Conservation (phyloP, 371 early-diverging fungal species). For the Mucor velutinosus region DNA sequence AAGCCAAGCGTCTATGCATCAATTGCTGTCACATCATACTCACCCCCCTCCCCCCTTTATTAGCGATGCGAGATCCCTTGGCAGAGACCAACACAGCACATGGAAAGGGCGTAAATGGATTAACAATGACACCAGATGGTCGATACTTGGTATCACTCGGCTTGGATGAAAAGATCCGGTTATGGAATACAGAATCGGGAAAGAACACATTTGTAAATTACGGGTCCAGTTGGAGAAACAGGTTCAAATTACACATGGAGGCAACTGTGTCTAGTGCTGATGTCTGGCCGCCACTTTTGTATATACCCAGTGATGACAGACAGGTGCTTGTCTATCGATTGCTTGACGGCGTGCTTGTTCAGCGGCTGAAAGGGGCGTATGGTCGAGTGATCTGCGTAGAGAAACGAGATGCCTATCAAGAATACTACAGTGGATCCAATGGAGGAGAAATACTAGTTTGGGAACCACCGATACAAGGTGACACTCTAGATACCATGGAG, state of each 20-base stretch:
- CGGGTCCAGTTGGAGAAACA: conserved; percentile 59
- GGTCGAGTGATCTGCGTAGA: conserved; percentile 65
- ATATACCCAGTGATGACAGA: conserved; percentile 60
- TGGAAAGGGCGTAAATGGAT: conserved; percentile 70
- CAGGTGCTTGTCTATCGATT: conserved; percentile 66
- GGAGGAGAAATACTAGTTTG: conserved; percentile 70
- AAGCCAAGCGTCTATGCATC: neutral
- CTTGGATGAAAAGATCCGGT: conserved; percentile 73
- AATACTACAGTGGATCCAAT: conserved; percentile 69
- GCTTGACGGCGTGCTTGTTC: conserved; percentile 55
- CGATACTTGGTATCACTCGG: conserved; percentile 65
- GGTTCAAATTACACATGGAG: conserved; percentile 44
- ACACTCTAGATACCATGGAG: conserved; percentile 1
- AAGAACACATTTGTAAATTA: conserved; percentile 69
- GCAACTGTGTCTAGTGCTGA: conserved; percentile 51
- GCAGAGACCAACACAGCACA: conserved; percentile 65
- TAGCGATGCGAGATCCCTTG: conserved; percentile 37
- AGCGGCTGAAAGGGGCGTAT: conserved; percentile 65
- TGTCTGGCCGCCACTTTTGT: conserved; percentile 55
- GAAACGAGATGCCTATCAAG: conserved; percentile 56
- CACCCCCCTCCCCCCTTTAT: neutral
- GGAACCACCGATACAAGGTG: conserved; percentile 51
- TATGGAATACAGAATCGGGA: conserved; percentile 81
- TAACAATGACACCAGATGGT: conserved; percentile 70
- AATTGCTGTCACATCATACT: neutral